Percentiles rank a stretch among this genome's conserved stretches.
These are phyloP conservation scores for Euphrasia arctica DNA, from an alignment of 305 asterid genomes.

Conservation along the genomic window DNA sequence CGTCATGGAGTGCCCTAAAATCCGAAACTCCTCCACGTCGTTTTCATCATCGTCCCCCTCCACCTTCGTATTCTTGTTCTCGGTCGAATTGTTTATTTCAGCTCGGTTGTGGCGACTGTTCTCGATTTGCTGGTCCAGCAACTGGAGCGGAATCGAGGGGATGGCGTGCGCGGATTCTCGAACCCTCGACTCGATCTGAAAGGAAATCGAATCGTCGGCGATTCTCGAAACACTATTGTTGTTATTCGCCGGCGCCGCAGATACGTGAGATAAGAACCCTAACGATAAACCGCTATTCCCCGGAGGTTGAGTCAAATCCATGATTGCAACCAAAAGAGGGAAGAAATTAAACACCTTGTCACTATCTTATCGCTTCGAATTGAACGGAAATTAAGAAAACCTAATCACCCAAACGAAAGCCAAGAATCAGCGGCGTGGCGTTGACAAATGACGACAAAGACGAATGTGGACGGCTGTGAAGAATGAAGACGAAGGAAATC, in stretches of 20 bases:
- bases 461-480: too few relatives aligned
- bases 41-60: constrained; percentile 42
- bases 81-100: constrained; percentile 25
- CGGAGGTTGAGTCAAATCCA: constrained; percentile 58
- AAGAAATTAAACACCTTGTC: background rate
- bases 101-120: constrained; percentile 18
- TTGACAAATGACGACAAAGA: background rate
- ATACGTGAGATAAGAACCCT: constrained; percentile 51
- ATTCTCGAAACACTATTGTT: constrained; percentile 32
- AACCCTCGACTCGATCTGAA: constrained; percentile 60
- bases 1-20: constrained; percentile 79
- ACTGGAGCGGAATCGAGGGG: constrained; percentile 61
- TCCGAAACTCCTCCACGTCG: constrained; percentile 60
- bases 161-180: constrained; percentile 40
- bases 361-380: background rate
- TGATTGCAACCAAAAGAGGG: constrained; percentile 4
- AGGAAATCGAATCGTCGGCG: constrained; percentile 57
- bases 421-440: background rate
- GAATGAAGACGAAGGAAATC: too few relatives aligned
- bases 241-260: constrained; percentile 31
- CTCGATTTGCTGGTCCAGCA: constrained; percentile 67
- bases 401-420: background rate
- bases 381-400: background rate
- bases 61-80: constrained; percentile 10
- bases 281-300: constrained; percentile 51